Base-by-base conservation (phyloP, 2,329 filamentous ascomycete genomes). In the Ophiocordyceps camponoti-rufipedis region DNA sequence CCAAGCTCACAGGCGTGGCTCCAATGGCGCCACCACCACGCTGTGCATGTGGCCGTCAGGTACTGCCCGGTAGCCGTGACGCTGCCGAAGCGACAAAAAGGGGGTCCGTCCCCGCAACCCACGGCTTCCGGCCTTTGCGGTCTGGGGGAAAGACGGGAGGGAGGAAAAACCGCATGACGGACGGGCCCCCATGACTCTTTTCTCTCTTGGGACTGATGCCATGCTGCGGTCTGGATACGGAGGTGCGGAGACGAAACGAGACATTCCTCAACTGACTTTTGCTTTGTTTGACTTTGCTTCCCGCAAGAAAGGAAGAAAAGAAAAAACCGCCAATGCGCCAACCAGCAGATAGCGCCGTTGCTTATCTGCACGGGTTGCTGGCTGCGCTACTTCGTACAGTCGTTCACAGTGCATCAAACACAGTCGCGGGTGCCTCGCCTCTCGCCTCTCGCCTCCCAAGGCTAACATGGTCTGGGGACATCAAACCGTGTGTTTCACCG, bases 401-500 rank as follows among this genome's bases (percentile, higher is more conserved):
- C 13, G 2, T 6, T 16, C 13, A 41, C 40, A 41, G 40, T 41
- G 40, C 18, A 7, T 12, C 7, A 3, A n/a, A 3, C 39, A 19
- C 39, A 4, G 41, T 28, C 18, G 13, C n/a, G 41, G 14, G 29
- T 28, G 41, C 28, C 11, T 29, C n/a, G 10, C 9, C 5, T n/a
- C 14, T 42, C 19, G 41, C 28, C 11, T 29, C 14, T 4, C 9
- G 18, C 28, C 14, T 42, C 19, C 10, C 14, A 23, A 28, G 23
- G 41, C 19, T 23, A 42, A n/a, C 23, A 23, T 23, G 3, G 3
- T 23, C 23, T 23, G 23, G 23, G 23, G 23, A 23, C 23, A 23
- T 23, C 23, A 23, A 33, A 41, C 45, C 11, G n/a, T 44, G 29
- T 38, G 45, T 46, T 46, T 46, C 42, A 46, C 38, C 18, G 16